phyloP scores from a whole-genome alignment of 1,284 basidiomycete genomes.

The Rugosomyces carneus region DNA sequence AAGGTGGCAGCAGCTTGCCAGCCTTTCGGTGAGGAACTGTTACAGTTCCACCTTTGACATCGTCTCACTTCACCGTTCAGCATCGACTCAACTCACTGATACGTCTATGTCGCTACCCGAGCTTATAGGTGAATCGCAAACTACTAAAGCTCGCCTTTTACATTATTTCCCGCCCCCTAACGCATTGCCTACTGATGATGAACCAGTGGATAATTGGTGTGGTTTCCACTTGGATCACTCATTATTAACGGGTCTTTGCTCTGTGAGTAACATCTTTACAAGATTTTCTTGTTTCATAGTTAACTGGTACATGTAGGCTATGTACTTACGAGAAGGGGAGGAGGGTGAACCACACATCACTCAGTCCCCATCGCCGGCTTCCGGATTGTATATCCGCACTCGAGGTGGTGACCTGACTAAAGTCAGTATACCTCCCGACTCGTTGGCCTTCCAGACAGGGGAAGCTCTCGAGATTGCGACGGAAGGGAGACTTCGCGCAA shows the following conservation, averaged over 20 bases:
- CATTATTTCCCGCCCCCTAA: slow-evolving; percentile 80
- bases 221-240: slow-evolving; percentile 85
- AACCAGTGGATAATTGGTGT: slow-evolving; percentile 76
- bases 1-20: slow-evolving; percentile 82
- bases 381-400: slow-evolving; percentile 87
- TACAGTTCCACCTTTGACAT: background rate
- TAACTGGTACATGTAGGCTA: slow-evolving; percentile 47
- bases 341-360: slow-evolving; percentile 43
- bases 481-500: slow-evolving; percentile 69
- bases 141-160: slow-evolving; percentile 79
- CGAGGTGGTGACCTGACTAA: slow-evolving; percentile 71
- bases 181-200: slow-evolving; percentile 39
- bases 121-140: slow-evolving; percentile 61
- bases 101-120: slow-evolving; percentile 55
- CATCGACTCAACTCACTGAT: slow-evolving; percentile 57
- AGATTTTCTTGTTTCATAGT: slow-evolving; percentile 25
- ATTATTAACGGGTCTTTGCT: slow-evolving; percentile 84
- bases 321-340: slow-evolving; percentile 58
- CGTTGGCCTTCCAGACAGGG: slow-evolving; percentile 88
- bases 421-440: slow-evolving; percentile 77
- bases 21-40: slow-evolving; percentile 58
- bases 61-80: slow-evolving; percentile 27
- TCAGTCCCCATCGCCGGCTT: slow-evolving; percentile 61
- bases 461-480: slow-evolving; percentile 89
- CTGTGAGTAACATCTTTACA: slow-evolving; percentile 44